These are phyloP conservation scores for Penicillium ochrochloron DNA, from an alignment of 495 filamentous ascomycete species.

Conservation along the genomic window DNA sequence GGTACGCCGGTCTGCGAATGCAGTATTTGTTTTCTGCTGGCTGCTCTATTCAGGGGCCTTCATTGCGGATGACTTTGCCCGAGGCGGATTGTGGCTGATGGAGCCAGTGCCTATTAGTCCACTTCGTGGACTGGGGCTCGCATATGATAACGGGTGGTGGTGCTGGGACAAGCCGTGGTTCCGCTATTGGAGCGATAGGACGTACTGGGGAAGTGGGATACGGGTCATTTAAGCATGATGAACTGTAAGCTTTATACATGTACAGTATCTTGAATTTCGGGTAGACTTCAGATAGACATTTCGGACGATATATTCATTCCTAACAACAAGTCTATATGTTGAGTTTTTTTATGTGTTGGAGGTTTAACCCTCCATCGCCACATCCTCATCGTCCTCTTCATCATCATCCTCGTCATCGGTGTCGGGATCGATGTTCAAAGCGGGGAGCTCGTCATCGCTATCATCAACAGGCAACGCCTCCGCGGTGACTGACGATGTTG, in stretches of 20 bases:
- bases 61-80: slow-evolving; percentile 64
- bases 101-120: slow-evolving; percentile 72
- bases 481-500: slow-evolving; percentile 15
- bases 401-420: slow-evolving; percentile 47
- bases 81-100: slow-evolving; percentile 65
- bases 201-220: slow-evolving; percentile 70
- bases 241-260: slow-evolving; percentile 9
- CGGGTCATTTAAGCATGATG: slow-evolving; percentile 26
- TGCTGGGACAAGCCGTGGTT: slow-evolving; percentile 58
- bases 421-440: slow-evolving; percentile 52
- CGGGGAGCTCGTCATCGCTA: slow-evolving; percentile 55
- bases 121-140: slow-evolving; percentile 57
- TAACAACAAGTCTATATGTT: background rate
- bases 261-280: slow-evolving; percentile 4
- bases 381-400: slow-evolving; percentile 45
- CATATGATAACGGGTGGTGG: slow-evolving; percentile 57
- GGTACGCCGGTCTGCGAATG: slow-evolving; percentile 54
- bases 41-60: slow-evolving; percentile 57
- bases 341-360: background rate
- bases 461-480: slow-evolving; percentile 39
- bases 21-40: slow-evolving; percentile 59
- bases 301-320: background rate
- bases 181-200: slow-evolving; percentile 53
- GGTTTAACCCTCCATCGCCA: slow-evolving; percentile 36
- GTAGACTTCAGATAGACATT: background rate